Percentiles rank a stretch among this genome's conserved stretches.
Conservation (phyloP, 2,329 filamentous ascomycete species). For the Microcera coccophila region DNA sequence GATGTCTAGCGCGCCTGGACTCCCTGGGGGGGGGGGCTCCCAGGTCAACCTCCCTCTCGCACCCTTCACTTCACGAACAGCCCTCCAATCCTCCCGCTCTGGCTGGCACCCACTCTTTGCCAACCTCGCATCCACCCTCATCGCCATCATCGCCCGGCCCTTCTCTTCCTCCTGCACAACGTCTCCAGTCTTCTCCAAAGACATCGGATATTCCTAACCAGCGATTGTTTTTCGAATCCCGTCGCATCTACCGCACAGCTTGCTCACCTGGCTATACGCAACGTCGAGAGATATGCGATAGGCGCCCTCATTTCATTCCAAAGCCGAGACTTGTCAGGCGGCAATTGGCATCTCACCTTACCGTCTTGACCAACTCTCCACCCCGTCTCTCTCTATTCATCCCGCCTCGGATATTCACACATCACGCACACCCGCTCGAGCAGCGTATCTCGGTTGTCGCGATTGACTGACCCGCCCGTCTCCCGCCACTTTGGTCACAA, state of each 20-base stretch:
- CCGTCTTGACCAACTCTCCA: conserved; percentile 23
- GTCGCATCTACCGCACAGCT: conserved; percentile 8
- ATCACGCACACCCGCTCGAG: too few species aligned
- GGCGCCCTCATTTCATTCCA: conserved; percentile 16
- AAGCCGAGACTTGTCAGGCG: conserved; percentile 22
- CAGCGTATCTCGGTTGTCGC: too few species aligned
- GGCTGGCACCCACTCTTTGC: neutral
- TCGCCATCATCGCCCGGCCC: neutral
- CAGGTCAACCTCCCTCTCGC: conserved; percentile 27
- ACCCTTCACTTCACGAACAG: neutral
- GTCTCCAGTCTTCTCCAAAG: neutral
- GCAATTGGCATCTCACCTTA: conserved; percentile 22
- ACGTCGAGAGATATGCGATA: conserved; percentile 28
- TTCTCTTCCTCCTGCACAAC: neutral
- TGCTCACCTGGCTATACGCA: conserved; percentile 12
- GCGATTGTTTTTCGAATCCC: conserved; percentile 5
- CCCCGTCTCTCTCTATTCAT: neutral
- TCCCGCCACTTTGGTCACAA: conserved; percentile 6
- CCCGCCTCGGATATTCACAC: too few species aligned
- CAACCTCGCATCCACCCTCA: conserved; percentile 2
- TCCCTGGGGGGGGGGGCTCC: conserved; percentile 4
- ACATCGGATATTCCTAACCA: neutral
- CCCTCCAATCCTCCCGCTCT: neutral
- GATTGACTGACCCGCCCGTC: conserved; percentile 2
- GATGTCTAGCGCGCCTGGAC: conserved; percentile 21